Base-by-base conservation (phyloP, 106 monocot genomes). In the Agapanthus africanus region DNA sequence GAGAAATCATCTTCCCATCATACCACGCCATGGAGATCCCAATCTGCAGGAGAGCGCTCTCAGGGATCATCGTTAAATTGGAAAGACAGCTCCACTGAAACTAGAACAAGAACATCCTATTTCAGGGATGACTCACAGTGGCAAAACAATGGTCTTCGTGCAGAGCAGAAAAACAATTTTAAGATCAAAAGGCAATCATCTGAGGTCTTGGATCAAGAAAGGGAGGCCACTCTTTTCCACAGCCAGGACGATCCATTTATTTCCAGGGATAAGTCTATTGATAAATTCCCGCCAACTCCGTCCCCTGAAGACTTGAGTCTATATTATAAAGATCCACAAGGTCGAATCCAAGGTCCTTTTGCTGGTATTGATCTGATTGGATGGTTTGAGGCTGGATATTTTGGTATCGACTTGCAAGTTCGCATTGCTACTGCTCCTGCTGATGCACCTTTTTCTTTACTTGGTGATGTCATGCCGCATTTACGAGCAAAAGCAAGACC, bases 401-500 rank as follows among this genome's bases (percentile, higher is more conserved):
- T 99, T 90, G 99, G 92, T 40, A 87, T 99, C 47, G 92, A 99
- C 70, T 83, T 99, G 79, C 87, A 63, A 81, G 92, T 99, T 37
- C 84, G 92, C 13, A 61, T 83, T 39, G 84, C 67, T 25, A 68
- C 41, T 83, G 80, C 80, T 72, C 87, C 99, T 7, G 4, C 44
- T 40, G 87, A 92, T 84, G 26, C 77, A 54, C 89, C 89, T 49
- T 99, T 93, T 67, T 78, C 69, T 21, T 67, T 70, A 64, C 89
- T 99, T 80, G 99, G 99, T 44, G 99, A 99, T 83, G 87, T 87
- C 63, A 99, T 99, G 87, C 99, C 99, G 34, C 92, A 99, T 50
- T 72, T 99, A 56, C 77, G 75, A 73, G 73, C 81, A 64, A 99
- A 93, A 75, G 78, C 82, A 54, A 74, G 76, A 52, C 90, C 99